Evolutionary conservation across 1,284 basidiomycete species (phyloP), one percentile per base, ranked within the genome.

Genomic region (Sparassis latifolia): DNA sequence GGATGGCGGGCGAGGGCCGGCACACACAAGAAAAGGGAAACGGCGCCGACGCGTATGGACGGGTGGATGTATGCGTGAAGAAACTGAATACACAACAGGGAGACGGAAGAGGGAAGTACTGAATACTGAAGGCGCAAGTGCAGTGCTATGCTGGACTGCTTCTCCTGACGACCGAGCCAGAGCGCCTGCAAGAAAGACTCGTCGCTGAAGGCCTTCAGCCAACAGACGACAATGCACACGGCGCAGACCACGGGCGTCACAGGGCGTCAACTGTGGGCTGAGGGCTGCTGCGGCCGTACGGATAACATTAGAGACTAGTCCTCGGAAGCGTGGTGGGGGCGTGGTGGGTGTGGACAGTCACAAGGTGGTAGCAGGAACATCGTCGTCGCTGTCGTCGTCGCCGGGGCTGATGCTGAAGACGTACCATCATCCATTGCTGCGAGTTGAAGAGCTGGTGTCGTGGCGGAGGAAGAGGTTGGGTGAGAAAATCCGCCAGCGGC

Each of bases 371-470:
- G 20, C 20, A 20, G 20, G 20, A 20, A 20, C 20, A 20, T 20
- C 20, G 56, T 59, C 56, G 65, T 62, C 58, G 64, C 64, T 58
- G 58, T 61, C 58, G 69, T 62, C 58, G 73, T 66, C 65, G 70
- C 64, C 56, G 72, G 63, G 65, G 81, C 71, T 77, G 78, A 82
- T 82, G 82, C 74, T 83, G 84, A 77, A 67, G 72, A 85, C 83
- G 84, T 86, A 86, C 83, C 84, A 79, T 86, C 83, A 82, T 86
- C 83, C 83, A 86, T 85, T 69, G 67, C 72, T 77, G 73, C 58
- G 35, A 50, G 55, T 49, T 57, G 57, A 37, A 35, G 53, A 20
- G 35, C 31, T 52, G 33, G 33, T 50, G 44, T 45, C 30, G 44
- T 33, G 50, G 50, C 54, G 45, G 56, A 48, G 49, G 55, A 42